Percentiles rank a stretch among this genome's conserved stretches.
Evolutionary conservation across 2,329 filamentous ascomycete genomes (phyloP).

Genomic region (Alternaria atra): DNA sequence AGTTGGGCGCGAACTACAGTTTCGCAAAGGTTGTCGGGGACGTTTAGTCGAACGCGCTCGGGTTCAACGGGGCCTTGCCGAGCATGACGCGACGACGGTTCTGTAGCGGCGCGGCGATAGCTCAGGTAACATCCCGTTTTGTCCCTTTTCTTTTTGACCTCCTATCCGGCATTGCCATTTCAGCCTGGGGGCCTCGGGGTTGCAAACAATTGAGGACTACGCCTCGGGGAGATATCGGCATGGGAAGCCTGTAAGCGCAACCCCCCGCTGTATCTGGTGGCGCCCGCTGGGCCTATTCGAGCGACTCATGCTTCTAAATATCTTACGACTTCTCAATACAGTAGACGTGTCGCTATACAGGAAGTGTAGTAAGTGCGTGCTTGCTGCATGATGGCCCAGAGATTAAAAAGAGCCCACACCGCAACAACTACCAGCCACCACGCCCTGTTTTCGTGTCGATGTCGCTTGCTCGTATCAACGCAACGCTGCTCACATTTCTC

Average conservation of each 20-base stretch:
- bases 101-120: slow-evolving; percentile 5
- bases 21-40: background rate
- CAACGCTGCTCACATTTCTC: background rate
- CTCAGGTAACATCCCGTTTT: slow-evolving; percentile 5
- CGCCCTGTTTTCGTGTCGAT: background rate
- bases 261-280: slow-evolving; percentile 10
- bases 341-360: background rate
- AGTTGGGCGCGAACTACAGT: background rate
- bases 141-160: slow-evolving; percentile 6
- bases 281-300: background rate
- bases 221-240: slow-evolving; percentile 14
- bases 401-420: slow-evolving; percentile 1
- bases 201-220: slow-evolving; percentile 16
- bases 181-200: slow-evolving; percentile 7
- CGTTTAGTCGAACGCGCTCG: background rate
- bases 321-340: background rate
- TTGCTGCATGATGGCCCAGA: background rate
- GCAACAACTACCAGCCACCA: background rate
- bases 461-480: slow-evolving; percentile 4
- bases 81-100: slow-evolving; percentile 3
- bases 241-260: slow-evolving; percentile 8
- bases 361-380: background rate
- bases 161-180: slow-evolving; percentile 3
- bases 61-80: slow-evolving; percentile 4
- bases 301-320: background rate